Evolutionary conservation across 768 basidiomycete genomes (phyloP).

Genomic region (Arthromyces matolae): DNA sequence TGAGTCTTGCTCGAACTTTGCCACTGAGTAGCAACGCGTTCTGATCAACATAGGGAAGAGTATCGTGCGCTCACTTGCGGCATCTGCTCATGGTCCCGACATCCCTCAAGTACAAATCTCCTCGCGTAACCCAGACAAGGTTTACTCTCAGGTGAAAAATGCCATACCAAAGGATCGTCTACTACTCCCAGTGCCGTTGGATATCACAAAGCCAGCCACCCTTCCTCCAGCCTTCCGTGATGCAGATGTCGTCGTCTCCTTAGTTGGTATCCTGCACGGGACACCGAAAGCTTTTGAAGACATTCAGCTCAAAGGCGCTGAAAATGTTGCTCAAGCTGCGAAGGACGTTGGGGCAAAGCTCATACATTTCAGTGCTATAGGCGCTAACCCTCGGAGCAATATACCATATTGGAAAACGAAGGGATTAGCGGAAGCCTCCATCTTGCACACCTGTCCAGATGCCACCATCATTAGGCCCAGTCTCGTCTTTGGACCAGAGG

Average conservation of each 20-base stretch:
- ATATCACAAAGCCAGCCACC: conserved; percentile 52
- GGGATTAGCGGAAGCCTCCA: conserved; percentile 55
- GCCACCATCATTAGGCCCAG: conserved; percentile 70
- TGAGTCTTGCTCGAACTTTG: conserved; percentile 17
- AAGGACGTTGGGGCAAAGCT: conserved; percentile 51
- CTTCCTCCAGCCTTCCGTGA: conserved; percentile 47
- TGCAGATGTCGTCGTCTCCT: conserved; percentile 58
- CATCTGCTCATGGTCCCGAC: conserved; percentile 22
- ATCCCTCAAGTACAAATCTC: conserved; percentile 49
- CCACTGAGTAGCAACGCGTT: neutral
- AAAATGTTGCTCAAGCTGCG: conserved; percentile 58
- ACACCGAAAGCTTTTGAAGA: conserved; percentile 51
- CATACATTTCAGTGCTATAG: conserved; percentile 70
- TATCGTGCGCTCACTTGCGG: conserved; percentile 52
- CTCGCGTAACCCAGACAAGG: conserved; percentile 51
- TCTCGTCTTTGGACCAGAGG: conserved; percentile 72
- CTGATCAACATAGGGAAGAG: conserved; percentile 35
- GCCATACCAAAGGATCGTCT: conserved; percentile 31
- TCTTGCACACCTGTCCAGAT: conserved; percentile 40
- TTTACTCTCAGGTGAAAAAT: conserved; percentile 30
- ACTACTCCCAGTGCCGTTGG: conserved; percentile 42
- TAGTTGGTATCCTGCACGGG: conserved; percentile 68
- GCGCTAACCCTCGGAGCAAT: conserved; percentile 55
- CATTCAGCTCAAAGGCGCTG: conserved; percentile 62
- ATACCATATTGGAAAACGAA: conserved; percentile 64